Percentiles rank a stretch among this genome's conserved stretches.
Evolutionary conservation across 345 rosid species (phyloP).

Genomic region (Litchi chinensis): DNA sequence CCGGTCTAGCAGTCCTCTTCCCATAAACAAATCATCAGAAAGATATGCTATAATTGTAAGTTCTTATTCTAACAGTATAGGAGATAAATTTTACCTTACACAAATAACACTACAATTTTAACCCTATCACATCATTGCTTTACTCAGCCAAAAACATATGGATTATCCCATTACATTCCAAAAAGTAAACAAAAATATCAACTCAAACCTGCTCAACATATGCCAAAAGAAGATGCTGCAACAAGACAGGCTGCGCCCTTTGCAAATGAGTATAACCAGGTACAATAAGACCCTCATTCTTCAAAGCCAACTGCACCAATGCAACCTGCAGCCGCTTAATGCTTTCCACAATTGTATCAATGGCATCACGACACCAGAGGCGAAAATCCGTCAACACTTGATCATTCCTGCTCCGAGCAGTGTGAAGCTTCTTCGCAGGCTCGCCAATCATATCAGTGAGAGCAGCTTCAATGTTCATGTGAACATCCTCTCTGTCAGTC

Average conservation of each 20-base stretch:
- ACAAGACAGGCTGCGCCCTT: slow-evolving; percentile 89
- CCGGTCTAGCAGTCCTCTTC: not conserved
- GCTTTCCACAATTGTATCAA: slow-evolving; percentile 53
- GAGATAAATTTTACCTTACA: not conserved
- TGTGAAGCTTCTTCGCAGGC: slow-evolving; percentile 96
- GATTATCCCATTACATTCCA: not conserved
- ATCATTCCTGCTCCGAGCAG: slow-evolving; percentile 90
- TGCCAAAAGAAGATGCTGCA: slow-evolving; percentile 84
- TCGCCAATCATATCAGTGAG: slow-evolving; percentile 94
- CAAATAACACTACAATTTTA: not conserved
- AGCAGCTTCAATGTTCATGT: slow-evolving; percentile 96
- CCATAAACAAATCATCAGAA: not conserved
- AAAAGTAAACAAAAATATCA: not conserved
- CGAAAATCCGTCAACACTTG: slow-evolving; percentile 90
- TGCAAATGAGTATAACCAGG: slow-evolving; percentile 98
- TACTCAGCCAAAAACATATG: not conserved
- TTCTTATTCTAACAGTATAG: not conserved
- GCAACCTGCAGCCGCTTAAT: slow-evolving; percentile 63
- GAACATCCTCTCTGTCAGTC: slow-evolving; percentile 93
- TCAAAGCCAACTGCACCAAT: slow-evolving; percentile 69
- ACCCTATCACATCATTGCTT: not conserved
- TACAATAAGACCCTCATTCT: slow-evolving; percentile 66
- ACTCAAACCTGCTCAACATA: slow-evolving; percentile 80
- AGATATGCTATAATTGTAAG: not conserved
- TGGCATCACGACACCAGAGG: slow-evolving; percentile 94